Evolutionary conservation across 192 early-diverging fungal genomes (phyloP).

Genomic region (Coemansia sp.): DNA sequence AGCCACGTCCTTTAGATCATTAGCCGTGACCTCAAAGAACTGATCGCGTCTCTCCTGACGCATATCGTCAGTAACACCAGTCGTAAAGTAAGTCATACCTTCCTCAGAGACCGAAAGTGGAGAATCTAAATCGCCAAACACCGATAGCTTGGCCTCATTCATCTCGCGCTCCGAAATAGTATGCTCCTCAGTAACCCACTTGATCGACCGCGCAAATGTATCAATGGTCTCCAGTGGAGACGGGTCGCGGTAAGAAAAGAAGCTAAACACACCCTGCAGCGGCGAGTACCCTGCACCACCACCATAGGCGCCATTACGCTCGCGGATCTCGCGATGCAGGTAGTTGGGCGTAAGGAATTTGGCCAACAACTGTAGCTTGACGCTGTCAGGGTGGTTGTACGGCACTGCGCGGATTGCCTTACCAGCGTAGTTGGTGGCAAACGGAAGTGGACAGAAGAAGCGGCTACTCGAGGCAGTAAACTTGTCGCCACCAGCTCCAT

Average conservation of each 20-base stretch:
- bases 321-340: conserved; percentile 95
- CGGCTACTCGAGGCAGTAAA: conserved; percentile 54
- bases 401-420: conserved; percentile 76
- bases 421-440: conserved; percentile 82
- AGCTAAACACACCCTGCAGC: conserved; percentile 75
- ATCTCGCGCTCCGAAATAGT: conserved; percentile 62
- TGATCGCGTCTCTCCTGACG: conserved; percentile 79
- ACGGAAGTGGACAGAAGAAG: conserved; percentile 80
- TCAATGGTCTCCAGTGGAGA: conserved; percentile 68
- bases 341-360: conserved; percentile 83
- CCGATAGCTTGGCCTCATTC: conserved; percentile 87
- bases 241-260: conserved; percentile 95
- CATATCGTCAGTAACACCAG: conserved; percentile 82
- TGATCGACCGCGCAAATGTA: conserved; percentile 63
- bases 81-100: conserved; percentile 76
- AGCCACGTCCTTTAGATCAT: conserved; percentile 72
- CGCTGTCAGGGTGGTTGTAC: conserved; percentile 79
- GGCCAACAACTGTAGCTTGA: conserved; percentile 74
- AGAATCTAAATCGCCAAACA: conserved; percentile 82
- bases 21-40: conserved; percentile 66
- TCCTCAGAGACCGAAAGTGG: conserved; percentile 83
- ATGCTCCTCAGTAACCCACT: conserved; percentile 62
- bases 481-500: conserved; percentile 9
- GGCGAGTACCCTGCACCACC: conserved; percentile 80
- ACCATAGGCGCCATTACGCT: conserved; percentile 96